A percentile compares a stretch with the other conserved stretches of the same genome.
Conservation (phyloP, 2,329 filamentous ascomycete genomes). For the Diaporthe sp. region DNA sequence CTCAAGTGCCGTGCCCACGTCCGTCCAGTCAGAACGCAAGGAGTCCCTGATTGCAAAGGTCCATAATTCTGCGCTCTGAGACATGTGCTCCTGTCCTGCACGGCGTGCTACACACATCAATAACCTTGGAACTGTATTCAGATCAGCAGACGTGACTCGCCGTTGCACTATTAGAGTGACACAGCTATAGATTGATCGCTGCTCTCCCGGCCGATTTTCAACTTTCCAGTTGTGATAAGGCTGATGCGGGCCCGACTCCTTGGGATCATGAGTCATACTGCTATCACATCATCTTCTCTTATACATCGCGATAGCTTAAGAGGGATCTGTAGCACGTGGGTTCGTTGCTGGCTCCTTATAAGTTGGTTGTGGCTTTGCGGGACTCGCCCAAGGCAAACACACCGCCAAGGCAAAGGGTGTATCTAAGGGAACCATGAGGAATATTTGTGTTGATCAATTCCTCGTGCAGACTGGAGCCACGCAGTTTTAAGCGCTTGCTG, state of each 20-base stretch:
- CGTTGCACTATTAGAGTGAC: background rate
- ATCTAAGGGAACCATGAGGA: background rate
- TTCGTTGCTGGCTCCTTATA: background rate
- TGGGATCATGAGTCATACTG: background rate
- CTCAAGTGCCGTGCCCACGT: background rate
- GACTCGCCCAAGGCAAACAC: background rate
- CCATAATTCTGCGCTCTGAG: background rate
- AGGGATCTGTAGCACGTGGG: background rate
- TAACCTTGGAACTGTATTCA: background rate
- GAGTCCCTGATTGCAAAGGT: background rate
- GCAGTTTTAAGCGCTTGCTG: too few relatives aligned
- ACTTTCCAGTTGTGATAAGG: background rate
- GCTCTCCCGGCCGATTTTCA: background rate
- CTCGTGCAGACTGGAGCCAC: background rate
- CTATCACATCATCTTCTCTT: background rate
- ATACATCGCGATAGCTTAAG: background rate
- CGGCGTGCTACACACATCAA: background rate
- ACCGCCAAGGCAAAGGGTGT: background rate
- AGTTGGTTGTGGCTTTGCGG: background rate
- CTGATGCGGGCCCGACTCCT: constrained; percentile 2
- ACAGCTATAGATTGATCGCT: background rate
- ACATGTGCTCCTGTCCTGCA: constrained; percentile 10
- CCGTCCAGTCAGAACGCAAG: background rate
- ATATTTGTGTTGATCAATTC: background rate
- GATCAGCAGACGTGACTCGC: constrained; percentile 20